Evolutionary conservation across 805 yeast genomes (phyloP).

Genomic region (Saccharomycopsis oosterbeekiorum): DNA sequence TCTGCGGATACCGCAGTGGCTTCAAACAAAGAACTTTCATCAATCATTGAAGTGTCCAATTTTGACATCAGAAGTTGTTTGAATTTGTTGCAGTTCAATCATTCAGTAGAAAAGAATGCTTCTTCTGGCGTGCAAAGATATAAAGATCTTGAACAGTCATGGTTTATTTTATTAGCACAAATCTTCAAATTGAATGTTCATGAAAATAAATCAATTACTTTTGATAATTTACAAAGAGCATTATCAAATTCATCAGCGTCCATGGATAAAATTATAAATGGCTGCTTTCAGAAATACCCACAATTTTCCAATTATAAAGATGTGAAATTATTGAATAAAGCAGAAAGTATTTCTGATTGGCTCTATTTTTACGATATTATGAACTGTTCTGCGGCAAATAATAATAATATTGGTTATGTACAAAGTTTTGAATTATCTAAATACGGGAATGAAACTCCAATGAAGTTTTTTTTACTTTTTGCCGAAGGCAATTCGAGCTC

Average conservation of each 20-base stretch:
- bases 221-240: slow-evolving; percentile 34
- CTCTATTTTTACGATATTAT: slow-evolving; percentile 58
- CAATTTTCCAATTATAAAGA: slow-evolving; percentile 43
- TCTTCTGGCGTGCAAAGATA: slow-evolving; percentile 41
- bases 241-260: slow-evolving; percentile 2
- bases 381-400: slow-evolving; percentile 17
- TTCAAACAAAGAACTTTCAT: slow-evolving; percentile 44
- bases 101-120: slow-evolving; percentile 8
- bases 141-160: slow-evolving; percentile 35
- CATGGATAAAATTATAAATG: slow-evolving; percentile 53
- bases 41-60: slow-evolving; percentile 59
- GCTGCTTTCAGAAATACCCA: slow-evolving; percentile 62
- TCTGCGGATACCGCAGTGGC: slow-evolving; percentile 28
- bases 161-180: slow-evolving; percentile 56
- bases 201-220: slow-evolving; percentile 36
- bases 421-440: slow-evolving; percentile 39
- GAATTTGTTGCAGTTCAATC: slow-evolving; percentile 67
- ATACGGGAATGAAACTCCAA: slow-evolving; percentile 47
- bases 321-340: slow-evolving; percentile 44
- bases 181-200: slow-evolving; percentile 47
- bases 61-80: slow-evolving; percentile 82
- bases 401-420: slow-evolving; percentile 28
- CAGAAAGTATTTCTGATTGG: slow-evolving; percentile 66
- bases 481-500: slow-evolving; percentile 43
- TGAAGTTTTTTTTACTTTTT: slow-evolving; percentile 56